Base-by-base conservation (phyloP, 1,284 basidiomycete genomes). In the Hemileia vastatrix region DNA sequence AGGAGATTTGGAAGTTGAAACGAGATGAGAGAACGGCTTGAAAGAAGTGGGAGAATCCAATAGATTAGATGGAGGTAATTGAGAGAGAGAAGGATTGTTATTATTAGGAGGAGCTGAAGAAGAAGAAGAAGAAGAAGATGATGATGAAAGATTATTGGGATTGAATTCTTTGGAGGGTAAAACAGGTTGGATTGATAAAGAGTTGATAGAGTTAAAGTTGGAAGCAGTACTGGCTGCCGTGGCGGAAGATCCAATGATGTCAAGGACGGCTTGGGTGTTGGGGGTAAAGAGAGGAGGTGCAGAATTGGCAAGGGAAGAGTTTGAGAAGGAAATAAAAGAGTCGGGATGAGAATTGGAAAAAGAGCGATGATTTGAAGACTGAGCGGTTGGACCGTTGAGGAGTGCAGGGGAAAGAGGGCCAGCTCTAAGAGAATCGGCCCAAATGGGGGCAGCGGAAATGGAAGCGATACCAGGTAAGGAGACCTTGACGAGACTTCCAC, bases 341-440 rank as follows among this genome's bases (percentile, higher is more conserved):
- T n/a, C n/a, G n/a, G n/a, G n/a, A n/a, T n/a, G n/a, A n/a, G n/a
- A n/a, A n/a, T n/a, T n/a, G n/a, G n/a, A n/a, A 9, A 31, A 60
- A 62, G 21, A 32, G 64, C 72, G 71, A 65, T 69, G 75, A 48
- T 62, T 75, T 71, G 32, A 76, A 72, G 48, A 73, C 68, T 15
- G 73, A 75, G 49, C 36, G 6, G 49, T 84, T 1, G 92, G 92
- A 13, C 88, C 92, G 33, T 88, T 85, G 64, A 96, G 85, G 88
- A 96, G 94, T 64, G 93, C 92, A 43, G 93, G 92, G 5, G 87
- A 90, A 44, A 96, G 83, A 1, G 92, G 93, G 4, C 93, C 93
- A 0, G 90, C 82, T 51, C 93, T 83, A 31, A 96, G 83, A 0
- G 90, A 92, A 75, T 85, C 86, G 47, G 80, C 77, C 19, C 54